Conservation (phyloP, 495 filamentous ascomycete species). For the Penicillium nucicola region DNA sequence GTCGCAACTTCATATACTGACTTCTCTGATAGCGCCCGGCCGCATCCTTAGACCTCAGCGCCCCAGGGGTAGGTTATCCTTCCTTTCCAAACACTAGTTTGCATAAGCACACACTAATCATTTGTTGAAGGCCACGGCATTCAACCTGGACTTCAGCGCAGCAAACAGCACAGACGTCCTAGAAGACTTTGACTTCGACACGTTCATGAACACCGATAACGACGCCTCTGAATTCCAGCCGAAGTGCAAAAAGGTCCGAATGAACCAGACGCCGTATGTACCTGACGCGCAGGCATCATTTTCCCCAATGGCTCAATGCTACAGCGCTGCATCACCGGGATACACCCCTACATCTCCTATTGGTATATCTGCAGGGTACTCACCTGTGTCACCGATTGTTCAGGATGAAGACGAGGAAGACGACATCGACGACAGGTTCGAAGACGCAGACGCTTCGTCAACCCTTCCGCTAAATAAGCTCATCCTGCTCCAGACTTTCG, state of each 20-base stretch:
- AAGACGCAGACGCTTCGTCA: neutral
- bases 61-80: constrained; percentile 37
- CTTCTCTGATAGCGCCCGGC: too few species aligned
- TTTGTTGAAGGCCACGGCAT: constrained; percentile 23
- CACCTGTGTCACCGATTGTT: too few species aligned
- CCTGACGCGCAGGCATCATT: neutral
- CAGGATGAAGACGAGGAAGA: too few species aligned
- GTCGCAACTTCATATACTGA: too few species aligned
- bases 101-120: constrained; percentile 22
- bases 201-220: constrained; percentile 72
- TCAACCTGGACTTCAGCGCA: constrained; percentile 60
- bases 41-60: constrained; percentile 21
- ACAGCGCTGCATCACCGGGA: neutral
- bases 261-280: neutral
- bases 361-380: neutral
- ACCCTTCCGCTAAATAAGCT: neutral
- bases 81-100: neutral
- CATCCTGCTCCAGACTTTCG: neutral
- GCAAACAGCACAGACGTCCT: constrained; percentile 66
- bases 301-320: neutral
- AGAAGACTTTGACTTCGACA: constrained; percentile 93
- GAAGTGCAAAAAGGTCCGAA: neutral
- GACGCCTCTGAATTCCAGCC: constrained; percentile 9
- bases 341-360: neutral
- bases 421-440: neutral